phyloP scores from a whole-genome alignment of 306 rosid species.

The Cucurbita pepo region DNA sequence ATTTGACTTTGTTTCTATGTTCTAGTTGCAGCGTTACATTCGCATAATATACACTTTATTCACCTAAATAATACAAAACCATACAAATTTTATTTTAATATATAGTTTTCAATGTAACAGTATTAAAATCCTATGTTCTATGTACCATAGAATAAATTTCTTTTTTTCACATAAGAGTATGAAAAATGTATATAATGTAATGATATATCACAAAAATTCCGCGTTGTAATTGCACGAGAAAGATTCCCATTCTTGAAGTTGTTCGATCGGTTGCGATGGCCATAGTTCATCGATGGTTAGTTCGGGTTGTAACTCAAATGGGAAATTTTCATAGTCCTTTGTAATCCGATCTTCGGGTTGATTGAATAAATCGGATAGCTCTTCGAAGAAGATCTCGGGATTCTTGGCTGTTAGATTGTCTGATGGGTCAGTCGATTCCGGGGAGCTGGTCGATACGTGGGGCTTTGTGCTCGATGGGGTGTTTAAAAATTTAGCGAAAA shows the following conservation, averaged over 20 bases:
- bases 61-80: neutral
- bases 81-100: neutral
- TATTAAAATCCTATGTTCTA: neutral
- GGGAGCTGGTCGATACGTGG: neutral
- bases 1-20: too few relatives aligned
- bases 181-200: neutral
- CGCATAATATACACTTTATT: neutral
- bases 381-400: neutral
- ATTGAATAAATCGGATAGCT: neutral
- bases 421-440: neutral
- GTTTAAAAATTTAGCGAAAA: slow-evolving; percentile 53
- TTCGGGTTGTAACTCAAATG: neutral
- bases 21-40: neutral
- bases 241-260: neutral
- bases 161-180: neutral
- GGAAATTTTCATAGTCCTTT: too few relatives aligned
- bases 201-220: neutral
- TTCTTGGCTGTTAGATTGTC: neutral
- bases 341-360: neutral
- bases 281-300: neutral
- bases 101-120: neutral
- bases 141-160: neutral
- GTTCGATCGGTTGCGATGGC: neutral
- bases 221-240: neutral
- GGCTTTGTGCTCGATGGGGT: neutral